Conservation (phyloP, 164 flowering plant species). For the Amborella trichopoda region DNA sequence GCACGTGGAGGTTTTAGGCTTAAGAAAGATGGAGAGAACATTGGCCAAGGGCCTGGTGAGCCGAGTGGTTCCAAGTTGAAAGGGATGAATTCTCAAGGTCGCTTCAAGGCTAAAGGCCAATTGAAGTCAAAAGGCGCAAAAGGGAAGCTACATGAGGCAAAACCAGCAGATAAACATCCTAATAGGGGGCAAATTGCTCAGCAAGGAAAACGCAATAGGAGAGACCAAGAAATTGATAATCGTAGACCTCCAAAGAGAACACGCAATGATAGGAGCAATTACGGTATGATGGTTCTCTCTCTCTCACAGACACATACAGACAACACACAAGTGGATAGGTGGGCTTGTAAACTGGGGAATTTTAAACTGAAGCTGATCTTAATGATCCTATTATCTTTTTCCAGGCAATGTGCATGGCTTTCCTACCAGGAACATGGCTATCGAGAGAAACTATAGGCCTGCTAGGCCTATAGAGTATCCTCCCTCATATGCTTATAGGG, state of each 20-base stretch:
- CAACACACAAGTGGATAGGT: conserved; percentile 3
- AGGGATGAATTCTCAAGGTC: conserved; percentile 11
- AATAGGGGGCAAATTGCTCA: conserved; percentile 11
- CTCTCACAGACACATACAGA: background rate
- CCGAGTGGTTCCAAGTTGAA: too few species aligned
- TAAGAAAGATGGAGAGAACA: conserved; percentile 9
- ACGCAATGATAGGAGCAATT: conserved; percentile 13
- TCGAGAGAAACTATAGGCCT: conserved; percentile 10
- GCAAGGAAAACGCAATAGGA: conserved; percentile 18
- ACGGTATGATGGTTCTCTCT: background rate
- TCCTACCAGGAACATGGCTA: conserved; percentile 11
- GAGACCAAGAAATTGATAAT: conserved; percentile 11
- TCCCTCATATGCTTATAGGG: conserved; percentile 7
- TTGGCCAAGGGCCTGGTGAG: too few species aligned
- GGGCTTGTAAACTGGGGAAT: background rate
- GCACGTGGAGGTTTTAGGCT: conserved; percentile 28
- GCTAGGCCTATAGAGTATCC: conserved; percentile 6
- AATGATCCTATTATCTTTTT: too few species aligned
- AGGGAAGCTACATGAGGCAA: background rate
- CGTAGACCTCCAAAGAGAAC: conserved; percentile 15
- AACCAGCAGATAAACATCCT: conserved; percentile 5
- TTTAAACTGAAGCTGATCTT: too few species aligned
- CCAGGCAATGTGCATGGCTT: conserved; percentile 19
- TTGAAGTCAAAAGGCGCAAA: background rate
- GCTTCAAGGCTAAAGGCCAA: background rate